Evolutionary conservation across 805 yeast species (phyloP).

Genomic region (Candida wancherniae): DNA sequence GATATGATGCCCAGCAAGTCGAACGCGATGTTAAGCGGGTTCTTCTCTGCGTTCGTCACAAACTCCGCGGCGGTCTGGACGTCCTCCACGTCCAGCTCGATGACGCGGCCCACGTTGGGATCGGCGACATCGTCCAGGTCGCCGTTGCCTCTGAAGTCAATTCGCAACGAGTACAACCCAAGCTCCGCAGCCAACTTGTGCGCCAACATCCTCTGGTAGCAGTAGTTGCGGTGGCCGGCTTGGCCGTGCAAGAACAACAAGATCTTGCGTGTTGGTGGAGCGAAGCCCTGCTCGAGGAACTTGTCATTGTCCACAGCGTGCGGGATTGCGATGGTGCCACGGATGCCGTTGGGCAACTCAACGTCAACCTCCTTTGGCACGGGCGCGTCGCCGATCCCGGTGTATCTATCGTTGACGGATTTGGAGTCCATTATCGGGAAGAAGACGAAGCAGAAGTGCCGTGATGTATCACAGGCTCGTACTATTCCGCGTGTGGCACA

Average conservation of each 20-base stretch:
- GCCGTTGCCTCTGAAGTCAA: conserved; percentile 87
- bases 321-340: conserved; percentile 38
- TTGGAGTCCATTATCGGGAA: conserved; percentile 11
- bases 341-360: conserved; percentile 29
- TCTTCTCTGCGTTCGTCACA: conserved; percentile 22
- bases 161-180: conserved; percentile 65
- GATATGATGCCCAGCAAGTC: conserved; percentile 56
- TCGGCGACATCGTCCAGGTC: conserved; percentile 52
- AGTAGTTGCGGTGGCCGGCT: conserved; percentile 78
- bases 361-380: conserved; percentile 35
- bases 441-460: no score
- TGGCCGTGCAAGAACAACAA: conserved; percentile 78
- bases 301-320: conserved; percentile 24
- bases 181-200: conserved; percentile 49
- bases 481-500: no score
- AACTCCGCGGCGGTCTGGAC: conserved; percentile 39
- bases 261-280: conserved; percentile 43
- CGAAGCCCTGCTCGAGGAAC: conserved; percentile 22
- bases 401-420: conserved; percentile 5
- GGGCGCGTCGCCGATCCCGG: conserved; percentile 10
- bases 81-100: conserved; percentile 67
- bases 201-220: conserved; percentile 65
- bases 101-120: conserved; percentile 45
- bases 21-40: conserved; percentile 39
- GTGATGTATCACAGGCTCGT: no score